Conservation (phyloP, 176 grass and related monocot species). For the bread wheat (Triticum aestivum) region DNA sequence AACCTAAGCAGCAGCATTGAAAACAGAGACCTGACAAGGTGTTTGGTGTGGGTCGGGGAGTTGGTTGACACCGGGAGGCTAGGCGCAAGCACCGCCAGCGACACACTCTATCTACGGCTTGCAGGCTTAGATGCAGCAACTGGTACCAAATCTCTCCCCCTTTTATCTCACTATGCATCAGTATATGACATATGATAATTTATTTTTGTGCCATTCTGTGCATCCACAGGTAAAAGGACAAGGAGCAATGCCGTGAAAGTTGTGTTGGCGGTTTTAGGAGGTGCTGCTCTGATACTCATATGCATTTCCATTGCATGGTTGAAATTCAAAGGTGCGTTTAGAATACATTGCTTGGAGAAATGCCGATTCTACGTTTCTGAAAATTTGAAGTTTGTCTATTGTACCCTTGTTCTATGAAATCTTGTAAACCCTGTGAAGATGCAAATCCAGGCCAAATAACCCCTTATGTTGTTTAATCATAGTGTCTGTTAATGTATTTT, state of each 20-base stretch:
- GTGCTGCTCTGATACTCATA: background rate
- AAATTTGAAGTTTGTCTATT: too few relatives aligned
- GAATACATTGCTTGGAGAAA: too few relatives aligned
- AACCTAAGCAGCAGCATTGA: background rate
- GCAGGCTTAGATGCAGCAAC: background rate
- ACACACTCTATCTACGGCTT: slow-evolving; percentile 42
- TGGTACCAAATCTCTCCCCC: too few relatives aligned
- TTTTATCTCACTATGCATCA: too few relatives aligned
- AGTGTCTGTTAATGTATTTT: too few relatives aligned
- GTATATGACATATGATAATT: too few relatives aligned
- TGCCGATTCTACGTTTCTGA: too few relatives aligned
- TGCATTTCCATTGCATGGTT: background rate
- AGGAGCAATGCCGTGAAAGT: background rate
- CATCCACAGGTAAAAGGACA: background rate
- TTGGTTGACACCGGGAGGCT: slow-evolving; percentile 27
- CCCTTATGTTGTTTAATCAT: too few relatives aligned
- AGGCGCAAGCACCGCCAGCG: background rate
- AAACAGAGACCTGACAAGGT: background rate
- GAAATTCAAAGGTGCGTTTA: background rate
- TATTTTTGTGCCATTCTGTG: too few relatives aligned
- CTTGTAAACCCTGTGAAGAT: too few relatives aligned
- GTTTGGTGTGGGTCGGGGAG: slow-evolving; percentile 35
- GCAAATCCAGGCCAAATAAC: too few relatives aligned
- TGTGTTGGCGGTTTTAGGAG: background rate
- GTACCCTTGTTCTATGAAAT: too few relatives aligned